Percentiles rank a stretch among this genome's conserved stretches.
phyloP scores from a whole-genome alignment of 225 moss, liverwort and hornwort genomes.

The Bryum argenteum region DNA sequence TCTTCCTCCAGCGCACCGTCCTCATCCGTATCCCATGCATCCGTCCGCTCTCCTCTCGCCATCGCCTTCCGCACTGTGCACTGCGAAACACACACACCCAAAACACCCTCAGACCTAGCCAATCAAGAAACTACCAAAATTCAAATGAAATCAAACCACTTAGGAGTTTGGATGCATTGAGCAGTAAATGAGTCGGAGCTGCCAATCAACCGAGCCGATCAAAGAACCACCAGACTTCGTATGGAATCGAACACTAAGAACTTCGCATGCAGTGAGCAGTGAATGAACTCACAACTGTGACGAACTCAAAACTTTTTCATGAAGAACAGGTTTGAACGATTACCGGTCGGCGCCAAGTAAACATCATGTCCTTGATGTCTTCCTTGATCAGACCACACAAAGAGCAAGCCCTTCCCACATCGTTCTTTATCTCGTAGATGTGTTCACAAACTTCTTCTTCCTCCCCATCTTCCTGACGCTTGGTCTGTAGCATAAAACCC shows the following conservation, averaged over 20 bases:
- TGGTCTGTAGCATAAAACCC: conserved; percentile 31
- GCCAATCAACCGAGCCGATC: neutral
- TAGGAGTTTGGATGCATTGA: too few species aligned
- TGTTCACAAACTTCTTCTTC: conserved; percentile 32
- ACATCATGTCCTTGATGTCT: conserved; percentile 56
- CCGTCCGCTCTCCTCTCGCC: conserved; percentile 26
- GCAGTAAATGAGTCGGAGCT: neutral
- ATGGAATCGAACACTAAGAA: neutral
- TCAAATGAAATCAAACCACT: too few species aligned
- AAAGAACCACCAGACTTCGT: neutral
- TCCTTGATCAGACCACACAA: conserved; percentile 56
- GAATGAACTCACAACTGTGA: neutral
- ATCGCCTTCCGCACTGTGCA: conserved; percentile 36
- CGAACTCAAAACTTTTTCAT: neutral
- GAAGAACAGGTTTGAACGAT: neutral
- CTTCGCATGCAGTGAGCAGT: neutral
- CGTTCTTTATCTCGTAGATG: conserved; percentile 38
- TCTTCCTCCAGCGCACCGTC: conserved; percentile 43
- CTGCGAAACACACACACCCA: conserved; percentile 29
- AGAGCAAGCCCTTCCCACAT: conserved; percentile 52
- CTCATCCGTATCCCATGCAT: conserved; percentile 26
- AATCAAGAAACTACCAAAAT: too few species aligned
- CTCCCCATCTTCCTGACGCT: conserved; percentile 20
- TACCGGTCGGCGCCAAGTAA: conserved; percentile 46
- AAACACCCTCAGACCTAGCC: neutral